phyloP scores from a whole-genome alignment of 495 filamentous ascomycete species.

The Cercophora samala region DNA sequence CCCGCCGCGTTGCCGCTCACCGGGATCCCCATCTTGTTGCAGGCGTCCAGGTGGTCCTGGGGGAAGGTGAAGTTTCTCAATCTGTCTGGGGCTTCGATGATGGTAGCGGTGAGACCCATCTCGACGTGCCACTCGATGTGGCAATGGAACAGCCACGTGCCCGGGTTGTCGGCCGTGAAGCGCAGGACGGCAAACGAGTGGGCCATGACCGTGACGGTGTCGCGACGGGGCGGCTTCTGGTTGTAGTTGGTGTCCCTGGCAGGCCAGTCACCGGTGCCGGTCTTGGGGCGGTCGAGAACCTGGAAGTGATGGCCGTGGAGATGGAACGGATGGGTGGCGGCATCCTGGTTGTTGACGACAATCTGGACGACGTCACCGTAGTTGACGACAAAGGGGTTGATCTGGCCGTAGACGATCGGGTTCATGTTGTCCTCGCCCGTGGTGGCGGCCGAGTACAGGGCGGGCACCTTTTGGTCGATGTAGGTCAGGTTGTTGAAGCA shows the following conservation, averaged over 20 bases:
- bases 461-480: constrained; percentile 69
- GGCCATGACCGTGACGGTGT: constrained; percentile 54
- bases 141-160: constrained; percentile 78
- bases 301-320: constrained; percentile 80
- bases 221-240: constrained; percentile 48
- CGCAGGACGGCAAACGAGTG: constrained; percentile 56
- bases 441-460: constrained; percentile 69
- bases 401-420: constrained; percentile 68
- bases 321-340: constrained; percentile 55
- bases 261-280: constrained; percentile 40
- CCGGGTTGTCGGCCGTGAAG: constrained; percentile 65
- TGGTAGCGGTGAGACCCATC: constrained; percentile 64
- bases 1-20: constrained; percentile 72
- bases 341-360: constrained; percentile 73
- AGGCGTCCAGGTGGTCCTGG: constrained; percentile 56
- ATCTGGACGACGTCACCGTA: constrained; percentile 71
- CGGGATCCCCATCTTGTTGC: constrained; percentile 48
- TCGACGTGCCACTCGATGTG: constrained; percentile 80
- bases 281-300: constrained; percentile 51
- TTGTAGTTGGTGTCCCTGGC: constrained; percentile 39
- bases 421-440: constrained; percentile 60
- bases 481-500: constrained; percentile 78
- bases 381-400: constrained; percentile 62
- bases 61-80: constrained; percentile 62
- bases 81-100: constrained; percentile 66